Evolutionary conservation across 768 basidiomycete species (phyloP), one percentile per base, ranked within the genome.

Genomic region (Pisolithus microcarpus): DNA sequence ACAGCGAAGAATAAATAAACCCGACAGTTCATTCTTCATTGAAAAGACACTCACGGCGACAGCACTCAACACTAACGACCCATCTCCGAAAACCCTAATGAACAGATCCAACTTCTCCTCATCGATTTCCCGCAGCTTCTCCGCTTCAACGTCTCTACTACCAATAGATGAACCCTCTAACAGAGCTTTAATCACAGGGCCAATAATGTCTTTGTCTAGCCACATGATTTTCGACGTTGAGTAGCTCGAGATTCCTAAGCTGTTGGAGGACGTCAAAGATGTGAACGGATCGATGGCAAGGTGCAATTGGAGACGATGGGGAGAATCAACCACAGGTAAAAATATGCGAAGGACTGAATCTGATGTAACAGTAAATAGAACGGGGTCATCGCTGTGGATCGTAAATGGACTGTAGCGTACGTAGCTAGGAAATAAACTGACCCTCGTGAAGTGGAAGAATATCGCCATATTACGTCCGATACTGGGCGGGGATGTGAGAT

Each of bases 311-410:
- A 96, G 75, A 62, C 81, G 78, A 55, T 83, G 81, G 11, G 91
- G 91, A 15, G 84, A 81, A 64, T 96, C 93, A 42, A 96, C 70
- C 11, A 96, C 89, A 5, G 93, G 90, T 31, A 88, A 71, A 65
- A 90, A 94, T 60, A 96, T 81, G 21, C 93, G 82, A 34, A 95
- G 65, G 5, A 85, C 85, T 1, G 87, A 80, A 59, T 93, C 88
- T 23, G 81, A 79, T 13, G 93, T 91, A 53, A 89, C 77, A 34
- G 91, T 92, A 63, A 88, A 93, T 3, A 95, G 73, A 49, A 85
- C 81, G 2, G 85, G 72, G 62, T 90, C 87, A 59, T 85, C 82
- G 38, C 88, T 89, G 56, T 28, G 38, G 37, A 57, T 40, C 16
- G 40, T 51, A 46, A 30, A 26, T 54, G 38, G 48, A 50, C n/a